These are phyloP conservation scores for Rhodamnia argentea DNA, from an alignment of 345 rosid species.

Conservation along the genomic window DNA sequence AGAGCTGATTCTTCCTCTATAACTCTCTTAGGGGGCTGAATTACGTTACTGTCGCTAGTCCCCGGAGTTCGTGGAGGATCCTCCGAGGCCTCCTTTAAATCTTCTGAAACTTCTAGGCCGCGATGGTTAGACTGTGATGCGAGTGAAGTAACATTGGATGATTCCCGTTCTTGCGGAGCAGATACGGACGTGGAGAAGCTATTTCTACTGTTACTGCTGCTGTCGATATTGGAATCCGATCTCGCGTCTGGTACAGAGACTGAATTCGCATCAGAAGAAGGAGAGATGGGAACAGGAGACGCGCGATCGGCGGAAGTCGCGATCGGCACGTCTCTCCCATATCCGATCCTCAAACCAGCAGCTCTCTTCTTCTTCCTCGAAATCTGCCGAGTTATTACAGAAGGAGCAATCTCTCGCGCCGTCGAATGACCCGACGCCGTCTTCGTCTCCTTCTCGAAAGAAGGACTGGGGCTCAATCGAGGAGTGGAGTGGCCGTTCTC, in stretches of 20 bases:
- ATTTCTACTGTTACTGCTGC: not conserved
- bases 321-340: constrained; percentile 33
- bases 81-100: not conserved
- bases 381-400: constrained; percentile 27
- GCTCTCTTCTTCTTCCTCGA: constrained; percentile 81
- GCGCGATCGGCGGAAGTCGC: constrained; percentile 10
- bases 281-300: not conserved
- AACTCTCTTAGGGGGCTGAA: not conserved
- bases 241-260: not conserved
- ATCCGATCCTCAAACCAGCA: constrained; percentile 63
- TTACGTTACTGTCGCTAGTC: not conserved
- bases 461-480: not conserved
- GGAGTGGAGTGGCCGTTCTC: constrained; percentile 7
- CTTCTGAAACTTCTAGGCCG: not conserved
- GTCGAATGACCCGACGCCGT: not conserved
- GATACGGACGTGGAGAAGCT: not conserved
- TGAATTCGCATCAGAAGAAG: not conserved
- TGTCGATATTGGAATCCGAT: not conserved
- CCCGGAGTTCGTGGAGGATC: not conserved
- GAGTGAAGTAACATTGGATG: not conserved
- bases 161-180: not conserved
- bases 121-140: not conserved
- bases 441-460: not conserved
- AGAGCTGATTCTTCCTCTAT: not conserved
- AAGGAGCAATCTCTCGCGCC: not conserved